Evolutionary conservation across 495 filamentous ascomycete species (phyloP), one percentile per base, ranked within the genome.

Genomic region (Podospora sp.): DNA sequence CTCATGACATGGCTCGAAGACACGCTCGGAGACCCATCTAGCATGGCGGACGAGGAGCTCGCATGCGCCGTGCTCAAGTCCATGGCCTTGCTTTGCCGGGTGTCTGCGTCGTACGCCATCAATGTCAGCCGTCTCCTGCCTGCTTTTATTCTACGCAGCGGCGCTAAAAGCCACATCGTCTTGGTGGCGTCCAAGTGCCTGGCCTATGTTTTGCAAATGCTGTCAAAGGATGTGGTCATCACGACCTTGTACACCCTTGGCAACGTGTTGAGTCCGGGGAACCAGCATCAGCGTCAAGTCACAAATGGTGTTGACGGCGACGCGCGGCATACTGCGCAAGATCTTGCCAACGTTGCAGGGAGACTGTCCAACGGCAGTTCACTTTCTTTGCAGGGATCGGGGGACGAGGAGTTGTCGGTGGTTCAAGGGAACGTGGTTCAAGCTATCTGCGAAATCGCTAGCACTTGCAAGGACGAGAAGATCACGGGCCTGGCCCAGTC

Each of bases 401-500:
- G 87, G 22, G 90, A 92, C 21, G 92, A 94, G 75, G 93, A 94
- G 21, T 89, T 84, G 11, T 81, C 84, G 6, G 75, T 85, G 16
- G 87, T 91, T 0, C 90, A 94, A 77, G 86, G 88, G 18, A 95
- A 90, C 68, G 88, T 97, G 29, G 88, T 97, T 35, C 90, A 96
- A 72, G 91, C 94, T 6, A 94, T 98, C 68, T 93, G 94, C 68
- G 88, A 87, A 29, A 91, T 98, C 72, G 92, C 96, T 0, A 89
- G 82, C 36, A 86, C 84, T 63, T 93, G 89, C 75, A 85, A 89
- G 53, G 94, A 99, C 68, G 88, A 92, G 40, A 96, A 97, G 77
- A 95, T 98, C 55, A 94, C 89, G 24, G 96, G 94, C 14, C 83
- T 99, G 62, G 93, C 93, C n/a, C 91, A 96, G 71, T 94, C 93